Evolutionary conservation across 306 rosid species (phyloP), one percentile per base, ranked within the genome.

Genomic region (Medicago lupulina): DNA sequence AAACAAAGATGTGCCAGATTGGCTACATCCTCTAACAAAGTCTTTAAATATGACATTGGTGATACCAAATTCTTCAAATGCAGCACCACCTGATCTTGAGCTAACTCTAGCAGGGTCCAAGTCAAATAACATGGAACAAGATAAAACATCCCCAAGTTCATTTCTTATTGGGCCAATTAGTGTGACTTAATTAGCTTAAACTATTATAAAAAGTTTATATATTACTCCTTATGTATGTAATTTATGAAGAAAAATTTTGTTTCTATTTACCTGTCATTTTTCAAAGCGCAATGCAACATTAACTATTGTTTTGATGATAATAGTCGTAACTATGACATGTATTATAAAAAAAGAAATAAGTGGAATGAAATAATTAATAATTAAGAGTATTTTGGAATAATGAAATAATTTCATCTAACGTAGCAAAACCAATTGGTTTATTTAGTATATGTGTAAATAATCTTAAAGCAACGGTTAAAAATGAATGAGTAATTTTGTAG

Each of bases 21-120:
- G 88, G 95, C 41, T 70, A 16, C 74, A 69, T 15, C 25, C 59
- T 12, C 9, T 47, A 71, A 49, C 82, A 17, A 69, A 69, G 70
- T 81, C 77, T 79, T 40, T 85, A 73, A 73, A 71, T 78, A 41
- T 66, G 71, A 40, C 10, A 19, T 18, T 19, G 15, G 75, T 50
- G 72, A 14, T 61, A 15, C 67, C 67, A 61, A 61, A 59, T 25
- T 59, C 87, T 36, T 54, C 39, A 77, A 67, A 74, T 59, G 19
- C 4, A 23, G 2, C 54, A 39, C 46, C 76, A 53, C 86, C 72
- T 62, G 86, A 92, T 84, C 88, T 91, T 69, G 92, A 91, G 70
- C 93, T 94, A 63, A 90, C 88, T 61, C 94, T 94, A 44, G 94
- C 96, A 2, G 86, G 73, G 7, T 81, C 87, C 4, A 83, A 67